phyloP scores from a whole-genome alignment of 305 asterid genomes.

The Rubia occidens region DNA sequence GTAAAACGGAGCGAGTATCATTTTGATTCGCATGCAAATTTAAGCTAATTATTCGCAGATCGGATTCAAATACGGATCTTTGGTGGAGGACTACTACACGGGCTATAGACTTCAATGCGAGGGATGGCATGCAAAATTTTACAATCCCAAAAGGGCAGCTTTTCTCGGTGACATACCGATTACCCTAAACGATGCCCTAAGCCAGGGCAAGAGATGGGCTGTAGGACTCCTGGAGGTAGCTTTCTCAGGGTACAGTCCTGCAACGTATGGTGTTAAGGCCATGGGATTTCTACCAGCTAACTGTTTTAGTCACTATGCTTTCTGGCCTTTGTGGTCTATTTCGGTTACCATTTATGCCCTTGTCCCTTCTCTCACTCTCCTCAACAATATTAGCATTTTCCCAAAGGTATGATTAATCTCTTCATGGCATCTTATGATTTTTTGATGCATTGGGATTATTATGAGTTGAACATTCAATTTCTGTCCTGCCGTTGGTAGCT shows the following conservation, averaged over 20 bases:
- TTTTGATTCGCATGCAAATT: background rate
- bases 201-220: slow-evolving; percentile 57
- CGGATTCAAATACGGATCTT: slow-evolving; percentile 72
- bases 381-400: slow-evolving; percentile 45
- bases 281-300: slow-evolving; percentile 47
- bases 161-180: slow-evolving; percentile 74
- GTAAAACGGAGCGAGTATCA: too few species aligned
- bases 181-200: slow-evolving; percentile 45
- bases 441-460: background rate
- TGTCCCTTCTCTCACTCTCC: slow-evolving; percentile 55
- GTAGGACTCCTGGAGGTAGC: slow-evolving; percentile 69
- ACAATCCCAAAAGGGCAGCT: slow-evolving; percentile 60
- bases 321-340: slow-evolving; percentile 48
- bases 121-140: slow-evolving; percentile 68
- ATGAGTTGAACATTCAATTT: too few species aligned
- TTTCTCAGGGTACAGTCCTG: slow-evolving; percentile 51
- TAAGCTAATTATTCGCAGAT: slow-evolving; percentile 23
- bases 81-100: slow-evolving; percentile 72
- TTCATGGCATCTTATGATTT: too few species aligned
- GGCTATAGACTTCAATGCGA: slow-evolving; percentile 72
- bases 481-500: too few species aligned
- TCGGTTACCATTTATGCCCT: slow-evolving; percentile 48
- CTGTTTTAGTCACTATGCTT: slow-evolving; percentile 42
- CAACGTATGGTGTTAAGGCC: slow-evolving; percentile 40
- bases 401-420: slow-evolving; percentile 48